Percentiles rank a stretch among this genome's conserved stretches.
Conservation (phyloP, 1,139 yeast species). For the Saccharomyces hybrid region DNA sequence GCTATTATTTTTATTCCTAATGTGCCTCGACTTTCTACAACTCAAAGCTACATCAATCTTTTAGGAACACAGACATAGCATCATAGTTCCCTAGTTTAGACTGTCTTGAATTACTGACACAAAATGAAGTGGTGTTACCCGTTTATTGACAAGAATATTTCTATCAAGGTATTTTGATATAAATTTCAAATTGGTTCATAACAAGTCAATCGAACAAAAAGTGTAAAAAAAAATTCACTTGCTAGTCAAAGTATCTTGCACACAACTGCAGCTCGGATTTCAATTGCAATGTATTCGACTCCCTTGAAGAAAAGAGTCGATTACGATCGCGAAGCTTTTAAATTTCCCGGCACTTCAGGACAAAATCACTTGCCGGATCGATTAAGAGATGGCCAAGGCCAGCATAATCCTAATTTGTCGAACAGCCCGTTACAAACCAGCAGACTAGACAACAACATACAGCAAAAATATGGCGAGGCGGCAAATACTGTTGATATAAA, state of each 20-base stretch:
- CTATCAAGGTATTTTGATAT: no score
- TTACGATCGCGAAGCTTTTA: neutral
- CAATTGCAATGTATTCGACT: conserved; percentile 3
- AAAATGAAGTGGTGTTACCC: no score
- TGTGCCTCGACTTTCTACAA: neutral
- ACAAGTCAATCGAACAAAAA: neutral
- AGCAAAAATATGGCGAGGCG: neutral
- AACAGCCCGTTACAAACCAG: neutral
- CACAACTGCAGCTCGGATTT: neutral
- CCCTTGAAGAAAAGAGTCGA: conserved; percentile 4
- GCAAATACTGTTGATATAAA: neutral
- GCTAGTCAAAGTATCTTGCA: no score
- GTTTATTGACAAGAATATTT: no score
- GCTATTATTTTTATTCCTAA: no score
- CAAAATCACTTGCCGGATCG: neutral
- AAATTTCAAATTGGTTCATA: neutral
- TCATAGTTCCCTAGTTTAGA: no score
- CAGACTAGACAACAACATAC: no score
- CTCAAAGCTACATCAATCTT: no score
- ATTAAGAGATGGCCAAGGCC: neutral
- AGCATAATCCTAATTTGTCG: neutral
- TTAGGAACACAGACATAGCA: no score
- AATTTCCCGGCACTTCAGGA: conserved; percentile 2
- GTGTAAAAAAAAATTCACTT: neutral
- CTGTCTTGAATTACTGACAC: no score